These are phyloP conservation scores for Russula emetica DNA, from an alignment of 768 basidiomycete species.

Conservation along the genomic window DNA sequence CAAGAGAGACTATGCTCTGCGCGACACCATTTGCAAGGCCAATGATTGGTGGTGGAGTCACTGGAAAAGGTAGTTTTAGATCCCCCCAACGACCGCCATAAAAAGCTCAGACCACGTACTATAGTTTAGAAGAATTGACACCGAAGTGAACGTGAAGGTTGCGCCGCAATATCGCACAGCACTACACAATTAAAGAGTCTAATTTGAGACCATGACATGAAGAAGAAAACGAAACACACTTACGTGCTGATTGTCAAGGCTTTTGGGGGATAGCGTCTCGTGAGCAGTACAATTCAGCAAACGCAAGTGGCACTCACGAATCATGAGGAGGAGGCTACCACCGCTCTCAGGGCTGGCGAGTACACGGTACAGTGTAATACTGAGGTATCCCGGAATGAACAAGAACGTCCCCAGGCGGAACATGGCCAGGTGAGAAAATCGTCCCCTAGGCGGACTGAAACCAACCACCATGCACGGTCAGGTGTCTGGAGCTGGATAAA, in stretches of 20 bases:
- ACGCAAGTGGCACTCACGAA: slow-evolving; percentile 44
- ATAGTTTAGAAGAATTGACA: slow-evolving; percentile 84
- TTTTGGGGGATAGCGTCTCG: slow-evolving; percentile 32
- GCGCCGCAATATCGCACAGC: slow-evolving; percentile 83
- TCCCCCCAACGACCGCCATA: not conserved
- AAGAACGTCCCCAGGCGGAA: slow-evolving; percentile 82
- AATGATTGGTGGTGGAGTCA: slow-evolving; percentile 86
- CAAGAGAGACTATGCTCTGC: slow-evolving; percentile 91
- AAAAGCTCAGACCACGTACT: slow-evolving; percentile 42
- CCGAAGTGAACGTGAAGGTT: slow-evolving; percentile 87
- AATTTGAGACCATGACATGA: not conserved
- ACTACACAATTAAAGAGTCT: slow-evolving; percentile 38
- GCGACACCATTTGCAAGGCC: slow-evolving; percentile 94
- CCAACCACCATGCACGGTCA: not conserved
- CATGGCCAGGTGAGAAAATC: slow-evolving; percentile 83
- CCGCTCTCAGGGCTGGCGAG: slow-evolving; percentile 67
- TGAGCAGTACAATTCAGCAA: slow-evolving; percentile 16
- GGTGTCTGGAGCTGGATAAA: not conserved
- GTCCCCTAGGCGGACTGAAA: slow-evolving; percentile 68
- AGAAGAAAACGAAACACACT: slow-evolving; percentile 32
- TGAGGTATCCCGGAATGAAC: slow-evolving; percentile 87
- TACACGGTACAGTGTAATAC: slow-evolving; percentile 65
- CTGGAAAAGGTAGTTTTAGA: slow-evolving; percentile 38
- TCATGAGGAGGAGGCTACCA: slow-evolving; percentile 78
- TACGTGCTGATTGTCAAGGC: slow-evolving; percentile 79